Evolutionary conservation across 192 early-diverging fungal species (phyloP), one percentile per base, ranked within the genome.

Genomic region (Backusella tarrabulga): DNA sequence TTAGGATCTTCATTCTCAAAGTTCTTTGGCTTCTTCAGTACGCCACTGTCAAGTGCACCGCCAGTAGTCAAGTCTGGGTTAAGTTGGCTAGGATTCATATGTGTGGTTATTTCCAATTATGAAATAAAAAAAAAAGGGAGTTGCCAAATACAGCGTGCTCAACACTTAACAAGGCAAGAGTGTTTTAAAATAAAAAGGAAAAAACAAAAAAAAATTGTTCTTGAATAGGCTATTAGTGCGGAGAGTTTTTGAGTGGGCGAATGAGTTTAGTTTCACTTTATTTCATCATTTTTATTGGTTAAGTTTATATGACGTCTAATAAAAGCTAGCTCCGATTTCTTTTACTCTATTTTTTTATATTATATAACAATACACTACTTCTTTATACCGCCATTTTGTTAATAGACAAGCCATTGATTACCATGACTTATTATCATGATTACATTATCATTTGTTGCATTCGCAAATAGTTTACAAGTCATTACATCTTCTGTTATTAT

Each of bases 1-100:
- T 87, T 72, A 12, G 26, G 56, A 56, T 72, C 71, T 21, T 77
- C 76, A 6, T 77, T 38, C 19, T 71, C 71, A 77, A 69, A 69
- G 34, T 72, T 77, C 56, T 74, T 66, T 34, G 56, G 56, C 23
- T 63, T 63, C 26, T 69, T 69, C 17, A 14, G 23, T 9, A 26
- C 23, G 23, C 56, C 9, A 29, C 29, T 63, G 56, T 63, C 56
- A 63, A 63, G 56, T 3, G 23, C 9, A 29, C 26, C 9, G 5
- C 26, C 56, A 9, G 56, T 14, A 12, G 56, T 26, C 56, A 63
- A 32, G 71, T 72, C 71, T 44, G 71, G 71, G 44, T 72, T 72
- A 44, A 72, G 68, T 41, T 70, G 71, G 56, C 12, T 63, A 72
- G 71, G 71, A 72, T 72, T 72, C 71, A 72, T 72, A 19, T 41